A percentile compares a stretch with the other conserved stretches of the same genome.
phyloP scores from a whole-genome alignment of 2,329 filamentous ascomycete genomes.

The Didymella sp. region DNA sequence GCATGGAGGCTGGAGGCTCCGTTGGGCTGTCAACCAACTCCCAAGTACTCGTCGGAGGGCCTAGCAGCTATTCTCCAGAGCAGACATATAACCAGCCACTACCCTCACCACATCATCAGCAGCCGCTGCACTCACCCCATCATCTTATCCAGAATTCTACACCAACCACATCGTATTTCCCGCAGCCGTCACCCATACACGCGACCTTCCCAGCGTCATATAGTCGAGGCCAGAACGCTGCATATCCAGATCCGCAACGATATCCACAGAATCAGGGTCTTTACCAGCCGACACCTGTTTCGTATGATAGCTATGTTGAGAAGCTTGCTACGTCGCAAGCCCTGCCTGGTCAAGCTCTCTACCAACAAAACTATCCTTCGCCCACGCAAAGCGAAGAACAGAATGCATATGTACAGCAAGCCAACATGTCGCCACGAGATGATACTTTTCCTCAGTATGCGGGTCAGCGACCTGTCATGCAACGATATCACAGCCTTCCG shows the following conservation, averaged over 20 bases:
- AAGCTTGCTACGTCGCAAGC: slow-evolving; percentile 33
- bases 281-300: slow-evolving; percentile 38
- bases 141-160: slow-evolving; percentile 40
- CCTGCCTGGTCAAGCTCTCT: slow-evolving; percentile 31
- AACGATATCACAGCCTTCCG: slow-evolving; percentile 35
- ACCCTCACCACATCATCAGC: slow-evolving; percentile 43
- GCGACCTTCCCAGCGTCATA: slow-evolving; percentile 33
- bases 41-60: slow-evolving; percentile 24
- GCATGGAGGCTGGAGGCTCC: slow-evolving; percentile 20
- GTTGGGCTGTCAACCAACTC: slow-evolving; percentile 20
- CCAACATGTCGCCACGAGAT: slow-evolving; percentile 31
- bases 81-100: slow-evolving; percentile 40
- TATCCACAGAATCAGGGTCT: slow-evolving; percentile 33
- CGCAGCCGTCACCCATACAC: slow-evolving; percentile 41
- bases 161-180: slow-evolving; percentile 42
- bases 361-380: slow-evolving; percentile 34
- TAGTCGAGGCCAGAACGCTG: slow-evolving; percentile 25
- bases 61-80: slow-evolving; percentile 34
- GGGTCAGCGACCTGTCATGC: slow-evolving; percentile 29
- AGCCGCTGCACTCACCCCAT: slow-evolving; percentile 40
- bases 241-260: slow-evolving; percentile 29
- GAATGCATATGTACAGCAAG: slow-evolving; percentile 29
- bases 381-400: slow-evolving; percentile 33
- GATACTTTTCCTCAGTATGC: slow-evolving; percentile 36
- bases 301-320: slow-evolving; percentile 33